Conservation (phyloP, 2,329 filamentous ascomycete genomes). For the Neofusicoccum sp. region DNA sequence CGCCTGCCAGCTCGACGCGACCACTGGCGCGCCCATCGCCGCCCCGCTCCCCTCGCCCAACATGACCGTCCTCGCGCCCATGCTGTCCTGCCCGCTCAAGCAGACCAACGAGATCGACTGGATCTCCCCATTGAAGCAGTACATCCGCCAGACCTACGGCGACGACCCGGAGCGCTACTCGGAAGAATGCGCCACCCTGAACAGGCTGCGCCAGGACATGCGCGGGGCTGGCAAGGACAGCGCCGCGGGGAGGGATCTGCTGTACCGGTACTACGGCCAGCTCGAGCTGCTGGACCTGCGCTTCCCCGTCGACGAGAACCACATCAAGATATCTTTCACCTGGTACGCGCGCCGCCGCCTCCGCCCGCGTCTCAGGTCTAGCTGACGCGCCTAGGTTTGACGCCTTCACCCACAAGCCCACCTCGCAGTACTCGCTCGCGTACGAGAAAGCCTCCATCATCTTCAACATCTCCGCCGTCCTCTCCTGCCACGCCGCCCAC, state of each 20-base stretch:
- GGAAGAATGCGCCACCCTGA: slow-evolving; percentile 92
- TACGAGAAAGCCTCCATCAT: slow-evolving; percentile 99
- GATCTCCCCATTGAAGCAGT: slow-evolving; percentile 86
- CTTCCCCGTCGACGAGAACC: slow-evolving; percentile 97
- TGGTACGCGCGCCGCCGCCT: slow-evolving; percentile 62
- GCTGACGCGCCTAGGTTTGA: slow-evolving; percentile 71
- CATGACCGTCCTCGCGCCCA: slow-evolving; percentile 70
- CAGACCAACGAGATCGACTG: slow-evolving; percentile 98
- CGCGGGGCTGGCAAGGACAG: slow-evolving; percentile 96
- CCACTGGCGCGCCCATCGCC: slow-evolving; percentile 13
- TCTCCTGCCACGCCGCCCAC: slow-evolving; percentile 92
- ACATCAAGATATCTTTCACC: slow-evolving; percentile 98
- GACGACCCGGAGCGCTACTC: slow-evolving; percentile 95
- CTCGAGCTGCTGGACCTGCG: slow-evolving; percentile 90
- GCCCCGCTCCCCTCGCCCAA: slow-evolving; percentile 6
- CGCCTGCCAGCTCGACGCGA: slow-evolving; percentile 2
- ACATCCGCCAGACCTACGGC: slow-evolving; percentile 91
- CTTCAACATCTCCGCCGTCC: slow-evolving; percentile 97
- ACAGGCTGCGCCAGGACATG: slow-evolving; percentile 96
- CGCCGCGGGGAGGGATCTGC: slow-evolving; percentile 85
- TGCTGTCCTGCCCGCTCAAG: slow-evolving; percentile 92
- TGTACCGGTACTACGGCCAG: slow-evolving; percentile 98
- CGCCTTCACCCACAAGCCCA: slow-evolving; percentile 98
- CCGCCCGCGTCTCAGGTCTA: not conserved
- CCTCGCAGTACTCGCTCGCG: slow-evolving; percentile 91